Conservation (phyloP, 768 basidiomycete species). For the Pholiota molesta region DNA sequence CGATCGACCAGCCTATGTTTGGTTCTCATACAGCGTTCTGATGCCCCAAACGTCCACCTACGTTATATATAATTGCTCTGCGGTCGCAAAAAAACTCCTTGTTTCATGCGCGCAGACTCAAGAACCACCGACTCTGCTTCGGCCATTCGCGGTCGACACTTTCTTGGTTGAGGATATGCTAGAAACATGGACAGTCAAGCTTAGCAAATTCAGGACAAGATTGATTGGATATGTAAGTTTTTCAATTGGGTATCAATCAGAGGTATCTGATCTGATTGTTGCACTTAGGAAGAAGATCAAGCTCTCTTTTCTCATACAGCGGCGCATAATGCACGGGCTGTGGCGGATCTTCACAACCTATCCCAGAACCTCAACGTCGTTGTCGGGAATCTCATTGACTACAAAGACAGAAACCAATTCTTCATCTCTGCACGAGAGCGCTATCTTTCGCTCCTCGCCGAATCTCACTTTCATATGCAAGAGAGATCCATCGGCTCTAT, state of each 20-base stretch:
- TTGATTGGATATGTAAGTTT: neutral
- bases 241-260: neutral
- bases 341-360: neutral
- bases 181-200: neutral
- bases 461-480: neutral
- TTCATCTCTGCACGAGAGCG: conserved; percentile 1
- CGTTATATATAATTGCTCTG: neutral
- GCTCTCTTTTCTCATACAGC: neutral
- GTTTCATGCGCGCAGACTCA: neutral
- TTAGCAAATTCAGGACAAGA: neutral
- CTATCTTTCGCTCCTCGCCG: neutral
- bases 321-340: neutral
- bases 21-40: neutral
- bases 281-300: neutral
- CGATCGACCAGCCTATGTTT: neutral
- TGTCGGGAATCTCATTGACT: neutral
- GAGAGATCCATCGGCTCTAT: neutral
- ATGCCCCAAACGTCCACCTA: neutral
- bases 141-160: neutral
- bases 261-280: neutral
- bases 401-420: neutral
- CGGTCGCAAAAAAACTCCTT: neutral
- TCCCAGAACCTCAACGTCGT: neutral
- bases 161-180: neutral
- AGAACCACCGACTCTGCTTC: neutral